phyloP scores from a whole-genome alignment of 805 yeast species.

The Candida golubevii region DNA sequence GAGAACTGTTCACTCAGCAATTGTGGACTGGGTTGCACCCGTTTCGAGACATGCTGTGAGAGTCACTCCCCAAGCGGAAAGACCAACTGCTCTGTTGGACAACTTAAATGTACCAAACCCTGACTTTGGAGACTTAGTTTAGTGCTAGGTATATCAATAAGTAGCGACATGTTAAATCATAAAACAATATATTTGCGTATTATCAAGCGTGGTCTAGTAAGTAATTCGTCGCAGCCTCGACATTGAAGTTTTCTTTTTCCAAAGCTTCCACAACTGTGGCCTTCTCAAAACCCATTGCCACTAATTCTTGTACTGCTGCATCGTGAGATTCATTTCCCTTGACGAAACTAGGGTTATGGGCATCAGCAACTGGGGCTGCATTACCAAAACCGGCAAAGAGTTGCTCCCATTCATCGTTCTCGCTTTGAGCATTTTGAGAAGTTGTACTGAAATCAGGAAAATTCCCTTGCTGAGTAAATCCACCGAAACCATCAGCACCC shows the following conservation, averaged over 20 bases:
- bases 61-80: constrained; percentile 35
- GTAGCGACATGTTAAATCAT: background rate
- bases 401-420: constrained; percentile 88
- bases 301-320: constrained; percentile 68
- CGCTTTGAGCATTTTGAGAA: constrained; percentile 14
- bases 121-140: constrained; percentile 6
- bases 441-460: constrained; percentile 9
- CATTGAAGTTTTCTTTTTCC: constrained; percentile 62
- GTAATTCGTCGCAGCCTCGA: constrained; percentile 84
- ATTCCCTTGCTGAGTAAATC: constrained; percentile 14
- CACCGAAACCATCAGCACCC: constrained; percentile 23
- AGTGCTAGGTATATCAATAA: background rate
- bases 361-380: constrained; percentile 12
- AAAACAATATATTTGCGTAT: constrained; percentile 1
- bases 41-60: constrained; percentile 34
- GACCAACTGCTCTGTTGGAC: constrained; percentile 34
- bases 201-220: constrained; percentile 64
- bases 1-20: constrained; percentile 32
- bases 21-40: constrained; percentile 34
- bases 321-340: constrained; percentile 34
- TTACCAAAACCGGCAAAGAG: constrained; percentile 86
- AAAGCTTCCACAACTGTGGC: constrained; percentile 66
- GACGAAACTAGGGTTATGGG: background rate
- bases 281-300: constrained; percentile 84
- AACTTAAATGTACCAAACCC: constrained; percentile 30